Conservation (phyloP, 345 rosid genomes). For the Eucalyptus polybractea region DNA sequence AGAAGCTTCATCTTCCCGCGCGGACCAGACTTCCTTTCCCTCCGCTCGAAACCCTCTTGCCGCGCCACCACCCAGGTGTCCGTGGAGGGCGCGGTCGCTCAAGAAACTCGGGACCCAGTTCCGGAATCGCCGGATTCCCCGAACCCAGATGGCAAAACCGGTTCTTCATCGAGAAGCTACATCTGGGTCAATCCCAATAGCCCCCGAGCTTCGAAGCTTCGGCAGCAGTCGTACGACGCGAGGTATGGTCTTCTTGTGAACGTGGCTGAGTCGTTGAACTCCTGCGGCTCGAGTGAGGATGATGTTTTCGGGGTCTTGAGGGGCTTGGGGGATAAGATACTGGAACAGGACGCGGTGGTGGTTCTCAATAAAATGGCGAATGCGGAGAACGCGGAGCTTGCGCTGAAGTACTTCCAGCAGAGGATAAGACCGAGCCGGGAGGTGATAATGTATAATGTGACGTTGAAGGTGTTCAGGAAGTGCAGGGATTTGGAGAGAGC, state of each 20-base stretch:
- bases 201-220: constrained; percentile 62
- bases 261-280: constrained; percentile 46
- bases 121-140: neutral
- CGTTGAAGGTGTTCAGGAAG: constrained; percentile 63
- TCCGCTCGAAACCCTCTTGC: neutral
- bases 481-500: constrained; percentile 44
- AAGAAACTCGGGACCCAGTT: constrained; percentile 3
- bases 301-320: constrained; percentile 28
- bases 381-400: constrained; percentile 44
- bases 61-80: constrained; percentile 17
- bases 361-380: constrained; percentile 76
- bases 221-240: constrained; percentile 50
- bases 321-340: constrained; percentile 33
- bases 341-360: constrained; percentile 76
- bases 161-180: constrained; percentile 25
- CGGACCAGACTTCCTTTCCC: neutral
- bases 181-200: constrained; percentile 85
- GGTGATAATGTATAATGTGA: constrained; percentile 72
- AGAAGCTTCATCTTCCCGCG: neutral
- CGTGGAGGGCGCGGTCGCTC: constrained; percentile 21
- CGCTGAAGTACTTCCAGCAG: constrained; percentile 31
- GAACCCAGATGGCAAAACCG: constrained; percentile 4
- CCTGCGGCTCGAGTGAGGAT: constrained; percentile 19
- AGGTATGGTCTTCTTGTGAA: constrained; percentile 63
- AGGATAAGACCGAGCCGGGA: constrained; percentile 28